These are phyloP conservation scores for Stygiomarasmius scandens DNA, from an alignment of 1,284 basidiomycete genomes.

Conservation along the genomic window DNA sequence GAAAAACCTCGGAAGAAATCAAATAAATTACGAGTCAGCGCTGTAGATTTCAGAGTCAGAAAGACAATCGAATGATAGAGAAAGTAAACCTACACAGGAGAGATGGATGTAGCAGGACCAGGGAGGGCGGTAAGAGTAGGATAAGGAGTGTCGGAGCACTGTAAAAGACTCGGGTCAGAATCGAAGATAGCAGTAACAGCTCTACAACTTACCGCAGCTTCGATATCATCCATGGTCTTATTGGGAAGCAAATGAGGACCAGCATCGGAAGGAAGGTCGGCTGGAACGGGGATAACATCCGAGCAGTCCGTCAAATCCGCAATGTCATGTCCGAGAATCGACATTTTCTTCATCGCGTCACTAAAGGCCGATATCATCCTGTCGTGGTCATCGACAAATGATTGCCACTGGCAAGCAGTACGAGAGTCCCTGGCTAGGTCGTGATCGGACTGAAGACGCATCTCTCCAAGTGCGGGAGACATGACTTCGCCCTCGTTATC, in stretches of 20 bases:
- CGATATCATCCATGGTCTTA: conserved; percentile 32
- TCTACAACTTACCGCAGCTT: conserved; percentile 33
- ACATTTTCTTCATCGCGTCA: background rate
- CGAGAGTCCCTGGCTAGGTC: background rate
- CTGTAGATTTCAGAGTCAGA: too few relatives aligned
- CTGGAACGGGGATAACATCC: background rate
- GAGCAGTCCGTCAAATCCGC: background rate
- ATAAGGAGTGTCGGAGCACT: conserved; percentile 33
- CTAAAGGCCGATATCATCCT: background rate
- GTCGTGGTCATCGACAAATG: background rate
- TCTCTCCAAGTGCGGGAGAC: background rate
- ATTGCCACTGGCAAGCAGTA: conserved; percentile 2
- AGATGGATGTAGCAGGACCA: conserved; percentile 28
- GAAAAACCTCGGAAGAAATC: too few relatives aligned
- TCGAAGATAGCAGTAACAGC: background rate
- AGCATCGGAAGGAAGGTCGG: conserved; percentile 21
- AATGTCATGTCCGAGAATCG: background rate
- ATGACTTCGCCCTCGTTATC: background rate
- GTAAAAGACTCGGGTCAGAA: background rate
- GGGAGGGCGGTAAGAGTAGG: conserved; percentile 27
- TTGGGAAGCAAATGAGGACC: conserved; percentile 37
- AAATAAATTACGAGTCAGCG: too few relatives aligned
- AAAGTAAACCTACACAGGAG: conserved; percentile 26
- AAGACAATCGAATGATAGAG: background rate
- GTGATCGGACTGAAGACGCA: conserved; percentile 1